phyloP scores from a whole-genome alignment of 208 protist species.

The Trypanosoma cruzi region DNA sequence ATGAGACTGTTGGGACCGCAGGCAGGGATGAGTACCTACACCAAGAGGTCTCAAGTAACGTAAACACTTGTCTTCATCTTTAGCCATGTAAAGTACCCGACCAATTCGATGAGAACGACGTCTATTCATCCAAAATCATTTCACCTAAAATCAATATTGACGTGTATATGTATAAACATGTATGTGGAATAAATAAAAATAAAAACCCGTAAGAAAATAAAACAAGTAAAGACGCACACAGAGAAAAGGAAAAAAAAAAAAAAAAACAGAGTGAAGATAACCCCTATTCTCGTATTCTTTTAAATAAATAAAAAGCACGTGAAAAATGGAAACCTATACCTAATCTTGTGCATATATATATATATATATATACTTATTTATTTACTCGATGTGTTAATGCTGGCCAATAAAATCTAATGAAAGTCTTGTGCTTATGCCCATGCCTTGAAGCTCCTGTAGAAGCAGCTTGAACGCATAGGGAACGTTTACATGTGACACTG shows the following conservation, averaged over 20 bases:
- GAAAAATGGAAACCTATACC: slow-evolving; percentile 19
- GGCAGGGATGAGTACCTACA: slow-evolving; percentile 7
- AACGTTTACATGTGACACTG: slow-evolving; percentile 94
- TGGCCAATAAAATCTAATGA: slow-evolving; percentile 25
- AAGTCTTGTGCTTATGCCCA: slow-evolving; percentile 27
- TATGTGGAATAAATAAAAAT: not conserved
- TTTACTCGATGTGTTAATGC: slow-evolving; percentile 7
- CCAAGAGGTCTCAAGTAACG: slow-evolving; percentile 14
- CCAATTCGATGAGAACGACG: not conserved
- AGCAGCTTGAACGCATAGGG: slow-evolving; percentile 99
- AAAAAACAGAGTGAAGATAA: slow-evolving; percentile 15
- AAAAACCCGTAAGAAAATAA: not conserved
- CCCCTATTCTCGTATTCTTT: slow-evolving; percentile 22
- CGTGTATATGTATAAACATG: too few species aligned
- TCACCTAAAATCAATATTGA: not conserved
- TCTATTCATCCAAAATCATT: not conserved
- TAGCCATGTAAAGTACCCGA: not conserved
- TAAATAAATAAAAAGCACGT: slow-evolving; percentile 1
- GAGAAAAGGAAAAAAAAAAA: too few species aligned
- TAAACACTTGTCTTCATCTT: slow-evolving; percentile 8
- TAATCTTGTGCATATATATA: slow-evolving; percentile 16
- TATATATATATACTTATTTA: too few species aligned
- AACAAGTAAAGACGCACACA: not conserved
- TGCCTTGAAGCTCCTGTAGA: slow-evolving; percentile 98
- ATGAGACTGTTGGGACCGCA: slow-evolving; percentile 3